phyloP scores from a whole-genome alignment of 192 early-diverging fungal species.

The Umbelopsis sp. region DNA sequence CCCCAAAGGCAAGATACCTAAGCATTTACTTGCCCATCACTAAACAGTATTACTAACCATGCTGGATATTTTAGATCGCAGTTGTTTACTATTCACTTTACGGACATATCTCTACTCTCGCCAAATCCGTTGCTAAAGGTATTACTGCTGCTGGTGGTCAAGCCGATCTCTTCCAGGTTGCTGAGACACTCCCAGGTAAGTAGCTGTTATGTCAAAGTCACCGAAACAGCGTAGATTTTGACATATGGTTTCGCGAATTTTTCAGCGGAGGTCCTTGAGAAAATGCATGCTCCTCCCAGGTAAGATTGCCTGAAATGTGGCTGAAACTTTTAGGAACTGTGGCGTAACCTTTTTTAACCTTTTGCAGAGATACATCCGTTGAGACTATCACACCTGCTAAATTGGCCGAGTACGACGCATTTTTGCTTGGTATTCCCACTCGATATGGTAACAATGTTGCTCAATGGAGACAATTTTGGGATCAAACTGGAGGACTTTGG shows the following conservation, averaged over 20 bases:
- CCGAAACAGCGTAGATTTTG: not conserved
- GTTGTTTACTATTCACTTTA: constrained; percentile 15
- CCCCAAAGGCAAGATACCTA: not conserved
- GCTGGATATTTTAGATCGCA: not conserved
- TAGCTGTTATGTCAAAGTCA: not conserved
- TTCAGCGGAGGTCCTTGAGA: constrained; percentile 61
- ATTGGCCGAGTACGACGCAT: constrained; percentile 65
- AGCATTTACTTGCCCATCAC: not conserved
- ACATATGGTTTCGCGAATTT: not conserved
- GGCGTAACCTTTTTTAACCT: not conserved
- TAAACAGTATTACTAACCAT: not conserved
- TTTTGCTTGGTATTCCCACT: constrained; percentile 64
- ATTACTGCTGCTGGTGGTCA: constrained; percentile 4
- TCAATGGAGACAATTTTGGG: constrained; percentile 39
- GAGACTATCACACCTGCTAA: constrained; percentile 57
- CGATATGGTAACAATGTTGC: constrained; percentile 14
- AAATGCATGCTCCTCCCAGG: constrained; percentile 67
- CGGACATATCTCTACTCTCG: constrained; percentile 6
- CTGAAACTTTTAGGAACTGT: not conserved
- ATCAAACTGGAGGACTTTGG: constrained; percentile 49
- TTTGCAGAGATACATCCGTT: constrained; percentile 41
- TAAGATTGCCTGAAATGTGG: not conserved
- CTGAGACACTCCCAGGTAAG: constrained; percentile 3
- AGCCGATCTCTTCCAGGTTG: constrained; percentile 3
- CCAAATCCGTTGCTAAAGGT: constrained; percentile 14